Evolutionary conservation across 306 rosid species (phyloP), one percentile per base, ranked within the genome.

Genomic region (Quercus aquifolioides): DNA sequence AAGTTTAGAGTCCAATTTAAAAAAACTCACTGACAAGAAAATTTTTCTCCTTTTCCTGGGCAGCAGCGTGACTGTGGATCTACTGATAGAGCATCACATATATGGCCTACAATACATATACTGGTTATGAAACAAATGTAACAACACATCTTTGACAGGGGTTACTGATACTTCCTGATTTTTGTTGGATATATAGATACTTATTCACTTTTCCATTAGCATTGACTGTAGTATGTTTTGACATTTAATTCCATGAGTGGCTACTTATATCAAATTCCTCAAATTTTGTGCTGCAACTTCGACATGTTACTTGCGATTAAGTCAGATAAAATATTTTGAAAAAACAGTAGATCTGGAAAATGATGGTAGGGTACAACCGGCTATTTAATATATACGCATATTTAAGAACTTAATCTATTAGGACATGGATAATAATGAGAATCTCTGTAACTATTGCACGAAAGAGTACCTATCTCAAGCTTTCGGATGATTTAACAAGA

Each of bases 1-100:
- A 62, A 74, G 78, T 75, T 80, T 14, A 82, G 77, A 69, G 74
- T 28, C 58, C 52, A 78, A 68, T 31, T 74, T n/a, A 20, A 80
- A 65, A 71, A 84, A 82, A 94, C 99, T 94, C 95, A 94, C 97
- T 92, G 91, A 88, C 99, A 94, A 94, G 97, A 85, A 85, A 91
- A 91, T 88, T 86, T 90, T 69, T 87, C 89, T 81, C 94, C 94
- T 17, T 71, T 77, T 76, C 77, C 84, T 49, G 88, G 92, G 78
- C 99, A 94, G 83, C 99, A 94, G 3, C 91, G 89, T 79, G 99
- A 90, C 41, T 55, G 63, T 20, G 96, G 81, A 82, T 90, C 83
- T 52, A 92, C 75, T 2, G 94, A 85, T 59, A 85, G 46, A 41
- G 92, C 87, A 71, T 86, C 86, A 75, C 99, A 94, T 71, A 92